Evolutionary conservation across 2,329 filamentous ascomycete species (phyloP).

Genomic region (Blastomyces silverae): DNA sequence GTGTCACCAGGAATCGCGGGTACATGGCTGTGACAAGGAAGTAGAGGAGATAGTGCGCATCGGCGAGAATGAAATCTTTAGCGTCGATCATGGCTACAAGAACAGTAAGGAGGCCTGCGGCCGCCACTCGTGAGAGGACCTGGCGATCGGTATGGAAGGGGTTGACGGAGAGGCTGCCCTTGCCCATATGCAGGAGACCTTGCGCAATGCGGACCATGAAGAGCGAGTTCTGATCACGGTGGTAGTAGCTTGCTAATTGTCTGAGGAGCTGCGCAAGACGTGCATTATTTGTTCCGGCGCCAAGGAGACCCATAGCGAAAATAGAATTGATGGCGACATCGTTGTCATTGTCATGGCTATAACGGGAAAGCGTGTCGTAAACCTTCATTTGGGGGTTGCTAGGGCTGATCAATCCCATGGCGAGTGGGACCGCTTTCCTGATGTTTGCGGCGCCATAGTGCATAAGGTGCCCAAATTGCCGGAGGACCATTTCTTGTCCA

Average conservation of each 20-base stretch:
- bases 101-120: conserved; percentile 81
- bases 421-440: conserved; percentile 86
- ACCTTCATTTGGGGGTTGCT: conserved; percentile 99
- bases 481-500: conserved; percentile 96
- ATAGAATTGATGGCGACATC: conserved; percentile 98
- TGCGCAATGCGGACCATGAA: conserved; percentile 99
- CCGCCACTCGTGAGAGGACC: conserved; percentile 83
- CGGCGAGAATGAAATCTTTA: conserved; percentile 69
- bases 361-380: conserved; percentile 93
- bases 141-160: conserved; percentile 99
- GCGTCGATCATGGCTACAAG: conserved; percentile 92
- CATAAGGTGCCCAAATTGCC: conserved; percentile 97
- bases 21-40: conserved; percentile 96
- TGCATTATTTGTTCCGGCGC: conserved; percentile 96
- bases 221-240: conserved; percentile 87
- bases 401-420: conserved; percentile 92
- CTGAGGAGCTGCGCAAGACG: conserved; percentile 87
- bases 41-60: conserved; percentile 90
- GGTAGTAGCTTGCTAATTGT: conserved; percentile 96
- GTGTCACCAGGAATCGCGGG: conserved; percentile 88
- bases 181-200: conserved; percentile 97
- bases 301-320: conserved; percentile 96
- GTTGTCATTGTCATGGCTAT: conserved; percentile 97
- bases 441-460: conserved; percentile 98
- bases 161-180: conserved; percentile 90